Conservation (phyloP, 1,284 basidiomycete genomes). For the Lentinus polychrous region DNA sequence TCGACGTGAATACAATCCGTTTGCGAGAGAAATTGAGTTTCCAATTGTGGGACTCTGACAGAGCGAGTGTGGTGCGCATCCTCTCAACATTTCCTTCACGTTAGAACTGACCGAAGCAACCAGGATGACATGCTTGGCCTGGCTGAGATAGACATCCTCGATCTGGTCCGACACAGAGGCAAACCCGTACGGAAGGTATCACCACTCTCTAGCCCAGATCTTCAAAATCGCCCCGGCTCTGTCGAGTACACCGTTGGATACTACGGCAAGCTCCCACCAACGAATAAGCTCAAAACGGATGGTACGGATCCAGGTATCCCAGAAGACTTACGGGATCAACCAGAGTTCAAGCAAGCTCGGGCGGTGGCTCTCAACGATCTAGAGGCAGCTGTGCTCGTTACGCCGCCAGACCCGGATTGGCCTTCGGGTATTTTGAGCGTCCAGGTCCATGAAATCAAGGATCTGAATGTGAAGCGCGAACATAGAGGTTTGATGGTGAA, state of each 20-base stretch:
- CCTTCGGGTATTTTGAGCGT: conserved; percentile 52
- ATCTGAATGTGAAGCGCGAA: conserved; percentile 21
- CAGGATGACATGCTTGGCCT: conserved; percentile 32
- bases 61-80: conserved; percentile 30
- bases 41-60: conserved; percentile 79
- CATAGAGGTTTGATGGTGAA: conserved; percentile 18
- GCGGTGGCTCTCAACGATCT: conserved; percentile 27
- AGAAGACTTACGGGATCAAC: conserved; percentile 23
- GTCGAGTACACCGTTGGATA: conserved; percentile 51
- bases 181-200: conserved; percentile 23
- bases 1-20: conserved; percentile 68
- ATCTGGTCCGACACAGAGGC: conserved; percentile 26
- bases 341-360: conserved; percentile 26
- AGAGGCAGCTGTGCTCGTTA: conserved; percentile 45
- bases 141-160: conserved; percentile 25
- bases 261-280: conserved; percentile 54
- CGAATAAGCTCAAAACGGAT: conserved; percentile 32
- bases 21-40: conserved; percentile 59
- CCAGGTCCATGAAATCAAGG: conserved; percentile 46
- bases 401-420: conserved; percentile 53
- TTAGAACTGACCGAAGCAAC: not conserved
- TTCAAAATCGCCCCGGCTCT: conserved; percentile 20
- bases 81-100: not conserved
- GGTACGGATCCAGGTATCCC: conserved; percentile 30
- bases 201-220: conserved; percentile 23